A percentile compares a stretch with the other conserved stretches of the same genome.
Conservation (phyloP, 805 yeast genomes). For the Saccharomycopsis selenospora region DNA sequence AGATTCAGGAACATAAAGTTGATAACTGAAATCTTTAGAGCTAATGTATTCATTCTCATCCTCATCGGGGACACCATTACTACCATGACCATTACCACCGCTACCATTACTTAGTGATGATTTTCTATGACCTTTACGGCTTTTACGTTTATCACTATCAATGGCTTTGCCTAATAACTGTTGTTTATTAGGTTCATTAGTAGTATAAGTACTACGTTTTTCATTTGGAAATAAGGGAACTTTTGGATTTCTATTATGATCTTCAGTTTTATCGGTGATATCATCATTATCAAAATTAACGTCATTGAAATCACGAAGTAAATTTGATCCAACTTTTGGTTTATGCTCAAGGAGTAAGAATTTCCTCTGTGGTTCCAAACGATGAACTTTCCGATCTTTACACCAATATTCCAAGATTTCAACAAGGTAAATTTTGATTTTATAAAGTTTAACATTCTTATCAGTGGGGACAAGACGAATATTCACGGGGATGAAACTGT, state of each 20-base stretch:
- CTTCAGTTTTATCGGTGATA: conserved; percentile 12
- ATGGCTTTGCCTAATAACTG: background rate
- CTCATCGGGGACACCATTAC: conserved; percentile 27
- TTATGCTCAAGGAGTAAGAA: conserved; percentile 73
- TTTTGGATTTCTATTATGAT: background rate
- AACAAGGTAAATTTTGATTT: conserved; percentile 77
- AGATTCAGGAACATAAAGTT: conserved; percentile 69
- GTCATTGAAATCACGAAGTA: conserved; percentile 35
- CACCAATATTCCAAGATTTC: conserved; percentile 91
- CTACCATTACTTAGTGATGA: background rate
- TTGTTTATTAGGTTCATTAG: background rate
- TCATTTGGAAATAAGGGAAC: background rate
- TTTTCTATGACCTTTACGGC: background rate
- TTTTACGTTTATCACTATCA: background rate
- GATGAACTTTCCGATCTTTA: conserved; percentile 75
- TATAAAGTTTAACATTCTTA: conserved; percentile 69
- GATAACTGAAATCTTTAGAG: conserved; percentile 77
- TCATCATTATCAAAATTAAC: conserved; percentile 27
- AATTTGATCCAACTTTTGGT: conserved; percentile 45
- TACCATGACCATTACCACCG: no score
- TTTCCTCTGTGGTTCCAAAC: conserved; percentile 85
- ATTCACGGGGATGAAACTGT: conserved; percentile 76
- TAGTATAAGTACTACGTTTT: background rate
- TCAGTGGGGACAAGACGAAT: conserved; percentile 81
- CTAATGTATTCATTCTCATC: conserved; percentile 48